Evolutionary conservation across 148 eudicot species (phyloP), one percentile per base, ranked within the genome.

Genomic region (Arbutus unedo): DNA sequence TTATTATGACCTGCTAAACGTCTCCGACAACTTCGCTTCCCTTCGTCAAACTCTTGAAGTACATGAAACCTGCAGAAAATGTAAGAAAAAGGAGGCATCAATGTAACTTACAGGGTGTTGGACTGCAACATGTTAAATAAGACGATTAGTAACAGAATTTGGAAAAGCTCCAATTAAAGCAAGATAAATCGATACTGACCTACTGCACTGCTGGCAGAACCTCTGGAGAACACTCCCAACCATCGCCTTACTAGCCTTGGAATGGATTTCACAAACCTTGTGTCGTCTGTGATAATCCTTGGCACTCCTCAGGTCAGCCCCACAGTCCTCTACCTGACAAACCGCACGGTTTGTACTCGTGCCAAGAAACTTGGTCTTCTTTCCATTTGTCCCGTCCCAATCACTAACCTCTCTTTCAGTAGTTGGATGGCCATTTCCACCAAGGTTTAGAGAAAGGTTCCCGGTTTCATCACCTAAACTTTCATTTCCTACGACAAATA

Each of bases 121-220:
- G 25, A 78, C 57, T 4, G 68, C 8, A 62, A 44, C 53, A 78
- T 8, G 25, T 45, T 45, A 21, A 5, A 23, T 45, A 51, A 60
- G 53, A 79, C 21, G n/a, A 79, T 11, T 11, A 13, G 51, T 73
- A 45, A 72, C 18, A 70, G 49, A 43, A n/a, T 57, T 56, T 8
- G 18, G 19, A 44, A 8, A 15, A 60, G 16, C 19, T 41, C 6
- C 13, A 62, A 62, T 14, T 62, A 43, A 77, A 82, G 15, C 23
- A 19, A 14, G 53, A 54, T 50, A 57, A 11, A 66, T 79, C 15
- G 54, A 51, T 9, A 85, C 85, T 60, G 72, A 91, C 97, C 97
- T 92, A 85, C 98, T 94, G 87, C 98, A 94, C 91, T 94, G 98
- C 86, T 94, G 98, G 86, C 98, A 94, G 80, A 94, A 94, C 82